phyloP scores from a whole-genome alignment of 495 filamentous ascomycete genomes.

The Podospora bellae-mahoneyi region DNA sequence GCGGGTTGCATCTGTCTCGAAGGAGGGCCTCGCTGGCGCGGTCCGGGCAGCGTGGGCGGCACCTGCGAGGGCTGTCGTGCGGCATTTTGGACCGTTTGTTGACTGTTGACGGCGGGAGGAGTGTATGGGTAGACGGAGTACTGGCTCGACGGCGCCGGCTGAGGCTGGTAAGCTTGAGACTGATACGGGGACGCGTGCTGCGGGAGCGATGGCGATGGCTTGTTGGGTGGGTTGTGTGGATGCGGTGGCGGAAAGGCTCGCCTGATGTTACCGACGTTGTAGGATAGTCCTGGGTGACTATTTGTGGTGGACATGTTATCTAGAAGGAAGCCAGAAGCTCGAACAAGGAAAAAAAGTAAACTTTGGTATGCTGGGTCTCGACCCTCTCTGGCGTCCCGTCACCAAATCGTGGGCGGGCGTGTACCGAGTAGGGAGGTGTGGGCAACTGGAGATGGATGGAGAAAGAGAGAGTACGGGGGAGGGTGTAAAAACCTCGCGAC shows the following conservation, averaged over 20 bases:
- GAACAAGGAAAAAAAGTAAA: constrained; percentile 23
- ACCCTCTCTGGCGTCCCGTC: constrained; percentile 24
- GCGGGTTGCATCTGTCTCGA: constrained; percentile 34
- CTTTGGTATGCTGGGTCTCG: constrained; percentile 25
- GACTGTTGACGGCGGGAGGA: constrained; percentile 33
- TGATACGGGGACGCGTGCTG: constrained; percentile 46
- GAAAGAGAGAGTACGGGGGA: constrained; percentile 24
- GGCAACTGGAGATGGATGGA: constrained; percentile 29
- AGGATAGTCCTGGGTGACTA: constrained; percentile 32
- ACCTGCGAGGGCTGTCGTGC: constrained; percentile 31
- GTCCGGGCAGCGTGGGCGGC: constrained; percentile 36
- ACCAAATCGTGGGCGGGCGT: constrained; percentile 33
- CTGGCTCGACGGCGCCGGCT: constrained; percentile 26
- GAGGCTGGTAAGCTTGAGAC: constrained; percentile 38
- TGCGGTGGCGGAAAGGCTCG: constrained; percentile 30
- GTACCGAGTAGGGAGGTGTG: constrained; percentile 35
- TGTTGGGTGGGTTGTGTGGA: constrained; percentile 39
- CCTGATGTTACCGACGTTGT: constrained; percentile 21
- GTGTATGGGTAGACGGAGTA: constrained; percentile 36
- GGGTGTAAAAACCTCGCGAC: constrained; percentile 22
- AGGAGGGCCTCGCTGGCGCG: constrained; percentile 37
- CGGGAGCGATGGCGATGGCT: constrained; percentile 42
- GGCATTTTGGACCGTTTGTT: constrained; percentile 32
- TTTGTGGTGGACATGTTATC: constrained; percentile 32
- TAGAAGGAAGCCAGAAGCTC: constrained; percentile 14